A percentile compares a stretch with the other conserved stretches of the same genome.
Conservation (phyloP, 139 green algal species). For the Chlorella sorokiniana region DNA sequence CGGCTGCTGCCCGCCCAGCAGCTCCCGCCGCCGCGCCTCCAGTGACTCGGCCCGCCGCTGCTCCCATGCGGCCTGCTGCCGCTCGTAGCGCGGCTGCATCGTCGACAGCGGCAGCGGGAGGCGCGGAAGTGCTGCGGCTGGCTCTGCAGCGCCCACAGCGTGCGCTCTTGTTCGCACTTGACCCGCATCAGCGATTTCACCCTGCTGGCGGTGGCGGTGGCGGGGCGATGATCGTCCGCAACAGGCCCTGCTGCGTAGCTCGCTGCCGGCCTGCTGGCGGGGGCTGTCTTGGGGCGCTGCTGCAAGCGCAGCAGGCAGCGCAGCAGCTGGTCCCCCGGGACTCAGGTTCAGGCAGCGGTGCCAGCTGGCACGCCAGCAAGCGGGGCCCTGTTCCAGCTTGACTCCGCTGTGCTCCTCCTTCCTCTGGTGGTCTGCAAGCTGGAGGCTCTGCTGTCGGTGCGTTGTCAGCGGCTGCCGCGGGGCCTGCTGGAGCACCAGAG, state of each 20-base stretch:
- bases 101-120: slow-evolving; percentile 32
- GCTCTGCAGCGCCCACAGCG: neutral
- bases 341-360: neutral
- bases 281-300: neutral
- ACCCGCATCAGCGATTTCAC: slow-evolving; percentile 27
- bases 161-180: slow-evolving; percentile 26
- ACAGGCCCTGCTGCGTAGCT: slow-evolving; percentile 6
- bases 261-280: no score
- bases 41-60: neutral
- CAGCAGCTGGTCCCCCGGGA: neutral
- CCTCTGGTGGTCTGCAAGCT: no score
- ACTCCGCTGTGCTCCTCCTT: no score
- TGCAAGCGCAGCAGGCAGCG: neutral
- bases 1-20: neutral
- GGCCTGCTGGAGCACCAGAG: neutral
- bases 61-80: neutral
- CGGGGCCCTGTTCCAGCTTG: no score
- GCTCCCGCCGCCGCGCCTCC: neutral
- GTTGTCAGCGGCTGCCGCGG: neutral
- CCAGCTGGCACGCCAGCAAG: no score
- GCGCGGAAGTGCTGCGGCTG: slow-evolving; percentile 14
- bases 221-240: neutral
- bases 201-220: neutral
- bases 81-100: slow-evolving; percentile 16
- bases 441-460: neutral